Evolutionary conservation across 2,329 filamentous ascomycete genomes (phyloP).

Genomic region (Phyllosticta ampelicida): DNA sequence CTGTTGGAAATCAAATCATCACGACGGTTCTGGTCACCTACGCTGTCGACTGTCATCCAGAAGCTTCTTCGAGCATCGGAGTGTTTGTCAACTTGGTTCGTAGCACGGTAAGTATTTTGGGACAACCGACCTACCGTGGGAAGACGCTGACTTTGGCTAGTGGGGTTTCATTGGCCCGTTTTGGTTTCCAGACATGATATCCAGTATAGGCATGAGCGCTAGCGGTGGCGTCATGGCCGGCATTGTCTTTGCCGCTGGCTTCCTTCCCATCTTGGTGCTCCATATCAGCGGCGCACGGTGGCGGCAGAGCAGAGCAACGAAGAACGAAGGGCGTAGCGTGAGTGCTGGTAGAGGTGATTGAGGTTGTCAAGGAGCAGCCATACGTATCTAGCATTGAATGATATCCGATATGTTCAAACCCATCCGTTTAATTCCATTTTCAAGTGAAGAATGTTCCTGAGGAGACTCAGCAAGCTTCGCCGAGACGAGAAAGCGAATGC

Average conservation of each 20-base stretch:
- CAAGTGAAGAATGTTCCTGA: too few species aligned
- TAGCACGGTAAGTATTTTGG: conserved; percentile 22
- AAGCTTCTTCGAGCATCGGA: conserved; percentile 44
- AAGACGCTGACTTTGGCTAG: conserved; percentile 11
- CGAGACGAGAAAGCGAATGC: too few species aligned
- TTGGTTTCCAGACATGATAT: conserved; percentile 32
- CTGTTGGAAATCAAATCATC: conserved; percentile 49
- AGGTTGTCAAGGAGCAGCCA: not conserved
- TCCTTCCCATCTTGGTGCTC: conserved; percentile 18
- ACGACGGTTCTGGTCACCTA: conserved; percentile 52
- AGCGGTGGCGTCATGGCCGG: conserved; percentile 29
- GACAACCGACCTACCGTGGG: too few species aligned
- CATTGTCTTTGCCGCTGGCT: conserved; percentile 16
- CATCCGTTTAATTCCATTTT: too few species aligned
- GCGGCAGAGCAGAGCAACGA: conserved; percentile 4
- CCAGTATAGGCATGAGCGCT: conserved; percentile 23
- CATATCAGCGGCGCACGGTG: conserved; percentile 11
- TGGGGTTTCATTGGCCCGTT: conserved; percentile 33
- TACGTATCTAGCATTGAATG: not conserved
- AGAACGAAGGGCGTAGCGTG: not conserved
- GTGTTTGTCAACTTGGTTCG: conserved; percentile 49
- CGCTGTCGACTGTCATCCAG: conserved; percentile 46
- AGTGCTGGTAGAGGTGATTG: conserved; percentile 1
- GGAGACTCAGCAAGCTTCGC: too few species aligned
- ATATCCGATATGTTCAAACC: too few species aligned